Evolutionary conservation across 1,284 basidiomycete genomes (phyloP).

Genomic region (Trichosporon faecale): DNA sequence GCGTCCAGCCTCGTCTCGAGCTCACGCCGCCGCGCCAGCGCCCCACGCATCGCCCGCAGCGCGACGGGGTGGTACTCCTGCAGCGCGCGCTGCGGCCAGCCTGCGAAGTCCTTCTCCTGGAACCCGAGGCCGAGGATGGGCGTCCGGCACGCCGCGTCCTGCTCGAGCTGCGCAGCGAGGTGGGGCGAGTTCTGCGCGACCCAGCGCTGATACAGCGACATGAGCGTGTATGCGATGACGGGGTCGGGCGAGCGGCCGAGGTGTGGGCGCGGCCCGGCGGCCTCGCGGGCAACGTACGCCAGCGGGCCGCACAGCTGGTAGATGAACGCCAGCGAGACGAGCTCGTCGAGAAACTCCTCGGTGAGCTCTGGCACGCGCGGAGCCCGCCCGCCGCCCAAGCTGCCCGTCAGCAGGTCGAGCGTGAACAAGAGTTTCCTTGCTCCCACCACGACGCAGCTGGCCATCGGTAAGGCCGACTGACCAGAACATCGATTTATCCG

Average conservation of each 20-base stretch:
- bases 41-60: not conserved
- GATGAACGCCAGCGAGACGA: slow-evolving; percentile 4
- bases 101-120: not conserved
- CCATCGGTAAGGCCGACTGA: too few species aligned
- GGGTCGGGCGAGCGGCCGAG: not conserved
- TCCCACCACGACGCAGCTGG: too few species aligned
- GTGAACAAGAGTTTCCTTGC: not conserved
- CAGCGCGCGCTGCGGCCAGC: not conserved
- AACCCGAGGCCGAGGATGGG: not conserved
- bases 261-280: not conserved
- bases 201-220: slow-evolving; percentile 6
- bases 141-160: not conserved
- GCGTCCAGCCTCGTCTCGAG: not conserved
- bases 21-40: not conserved
- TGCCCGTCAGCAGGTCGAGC: not conserved
- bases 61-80: not conserved
- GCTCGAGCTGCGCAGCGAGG: not conserved
- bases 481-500: too few species aligned
- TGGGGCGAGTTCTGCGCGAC: not conserved
- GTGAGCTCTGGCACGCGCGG: not conserved
- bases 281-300: not conserved
- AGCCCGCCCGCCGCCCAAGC: not conserved
- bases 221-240: slow-evolving; percentile 3
- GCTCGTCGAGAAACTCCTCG: not conserved
- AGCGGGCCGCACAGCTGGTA: not conserved